Conservation (phyloP, 139 green algal genomes). For the Diplosphaera chodatii region DNA sequence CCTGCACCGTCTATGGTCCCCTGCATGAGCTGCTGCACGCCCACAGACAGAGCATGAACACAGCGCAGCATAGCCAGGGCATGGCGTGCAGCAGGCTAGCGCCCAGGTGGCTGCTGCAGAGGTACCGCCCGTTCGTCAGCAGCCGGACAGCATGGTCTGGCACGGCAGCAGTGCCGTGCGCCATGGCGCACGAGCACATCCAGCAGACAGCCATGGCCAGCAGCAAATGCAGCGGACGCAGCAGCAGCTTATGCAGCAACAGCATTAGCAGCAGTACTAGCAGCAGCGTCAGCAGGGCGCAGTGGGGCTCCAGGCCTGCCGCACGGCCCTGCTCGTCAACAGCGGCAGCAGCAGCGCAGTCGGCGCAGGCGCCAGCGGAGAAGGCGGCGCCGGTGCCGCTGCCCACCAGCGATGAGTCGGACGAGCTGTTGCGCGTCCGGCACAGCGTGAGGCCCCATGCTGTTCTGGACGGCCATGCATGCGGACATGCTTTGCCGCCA, state of each 20-base stretch:
- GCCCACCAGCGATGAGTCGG: constrained; percentile 66
- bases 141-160: not conserved
- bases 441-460: constrained; percentile 74
- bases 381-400: constrained; percentile 27
- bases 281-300: not conserved
- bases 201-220: no score
- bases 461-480: no score
- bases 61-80: not conserved
- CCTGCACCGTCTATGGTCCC: no score
- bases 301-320: not conserved
- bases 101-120: not conserved
- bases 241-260: not conserved
- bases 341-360: not conserved
- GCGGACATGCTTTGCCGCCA: no score
- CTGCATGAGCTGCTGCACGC: no score
- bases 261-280: not conserved
- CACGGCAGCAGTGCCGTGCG: not conserved
- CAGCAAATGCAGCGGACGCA: no score
- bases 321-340: not conserved
- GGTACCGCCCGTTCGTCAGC: not conserved
- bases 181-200: no score
- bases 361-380: not conserved
- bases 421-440: constrained; percentile 73
- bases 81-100: not conserved
- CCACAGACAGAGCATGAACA: not conserved